These are phyloP conservation scores for Dryas drummondii DNA, from an alignment of 306 rosid genomes.

Conservation along the genomic window DNA sequence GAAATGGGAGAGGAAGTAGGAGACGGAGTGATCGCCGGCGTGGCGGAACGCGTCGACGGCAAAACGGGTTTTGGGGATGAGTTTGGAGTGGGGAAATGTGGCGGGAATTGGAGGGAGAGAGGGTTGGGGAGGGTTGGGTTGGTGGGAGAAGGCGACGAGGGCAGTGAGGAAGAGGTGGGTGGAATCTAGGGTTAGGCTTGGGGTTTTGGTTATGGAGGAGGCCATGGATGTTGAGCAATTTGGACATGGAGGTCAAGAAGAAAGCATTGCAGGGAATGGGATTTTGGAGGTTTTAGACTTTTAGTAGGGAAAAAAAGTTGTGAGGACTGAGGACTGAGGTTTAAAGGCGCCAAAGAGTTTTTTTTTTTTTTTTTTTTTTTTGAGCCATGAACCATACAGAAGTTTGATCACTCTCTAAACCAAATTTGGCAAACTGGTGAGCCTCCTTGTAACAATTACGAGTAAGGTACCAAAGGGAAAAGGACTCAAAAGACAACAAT, in stretches of 20 bases:
- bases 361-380: no score
- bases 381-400: no score
- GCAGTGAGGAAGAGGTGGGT: conserved; percentile 51
- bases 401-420: no score
- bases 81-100: conserved; percentile 62
- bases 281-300: no score
- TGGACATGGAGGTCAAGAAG: conserved; percentile 9
- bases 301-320: no score
- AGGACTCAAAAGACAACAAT: no score
- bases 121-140: conserved; percentile 31
- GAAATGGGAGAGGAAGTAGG: conserved; percentile 93
- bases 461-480: no score
- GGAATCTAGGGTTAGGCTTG: conserved; percentile 45
- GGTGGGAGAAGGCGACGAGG: conserved; percentile 30
- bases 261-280: background rate
- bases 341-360: no score
- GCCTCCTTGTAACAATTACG: no score
- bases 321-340: no score
- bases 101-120: conserved; percentile 42
- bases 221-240: conserved; percentile 29
- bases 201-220: conserved; percentile 29
- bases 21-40: conserved; percentile 51
- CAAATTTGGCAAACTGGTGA: no score
- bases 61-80: conserved; percentile 80
- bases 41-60: conserved; percentile 73